Evolutionary conservation across 1,284 basidiomycete genomes (phyloP).

Genomic region (Mrakiaceae sp.): DNA sequence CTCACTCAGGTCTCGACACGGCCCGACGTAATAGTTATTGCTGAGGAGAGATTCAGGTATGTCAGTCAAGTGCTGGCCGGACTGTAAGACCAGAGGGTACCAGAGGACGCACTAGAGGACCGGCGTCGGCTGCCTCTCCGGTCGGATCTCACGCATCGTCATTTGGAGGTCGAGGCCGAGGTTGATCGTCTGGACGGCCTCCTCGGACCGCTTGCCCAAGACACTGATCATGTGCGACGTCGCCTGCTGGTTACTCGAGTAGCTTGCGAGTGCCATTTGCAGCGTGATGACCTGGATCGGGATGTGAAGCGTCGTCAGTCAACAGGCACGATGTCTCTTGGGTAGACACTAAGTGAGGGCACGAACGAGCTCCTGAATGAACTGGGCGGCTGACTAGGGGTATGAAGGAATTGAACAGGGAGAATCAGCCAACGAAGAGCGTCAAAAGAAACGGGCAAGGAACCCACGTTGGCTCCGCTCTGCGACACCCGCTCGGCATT

Average conservation of each 20-base stretch:
- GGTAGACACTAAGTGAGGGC: neutral
- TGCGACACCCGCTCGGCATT: conserved; percentile 25
- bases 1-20: conserved; percentile 50
- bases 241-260: conserved; percentile 9
- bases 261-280: conserved; percentile 3
- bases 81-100: too few species aligned
- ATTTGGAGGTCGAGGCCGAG: conserved; percentile 53
- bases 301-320: neutral
- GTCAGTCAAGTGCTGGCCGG: neutral
- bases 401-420: too few species aligned
- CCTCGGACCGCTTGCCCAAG: conserved; percentile 12
- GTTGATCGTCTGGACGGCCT: conserved; percentile 41
- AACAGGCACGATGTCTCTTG: neutral
- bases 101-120: neutral
- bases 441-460: neutral
- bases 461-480: conserved; percentile 13
- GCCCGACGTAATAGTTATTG: conserved; percentile 72
- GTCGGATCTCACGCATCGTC: neutral
- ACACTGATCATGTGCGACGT: conserved; percentile 6
- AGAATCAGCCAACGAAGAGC: too few species aligned
- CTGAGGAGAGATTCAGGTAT: too few species aligned
- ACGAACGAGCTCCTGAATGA: conserved; percentile 13
- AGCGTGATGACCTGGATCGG: conserved; percentile 1
- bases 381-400: conserved; percentile 11
- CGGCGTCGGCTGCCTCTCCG: neutral